Base-by-base conservation (phyloP, 805 yeast genomes). In the Kodamaea restingae region DNA sequence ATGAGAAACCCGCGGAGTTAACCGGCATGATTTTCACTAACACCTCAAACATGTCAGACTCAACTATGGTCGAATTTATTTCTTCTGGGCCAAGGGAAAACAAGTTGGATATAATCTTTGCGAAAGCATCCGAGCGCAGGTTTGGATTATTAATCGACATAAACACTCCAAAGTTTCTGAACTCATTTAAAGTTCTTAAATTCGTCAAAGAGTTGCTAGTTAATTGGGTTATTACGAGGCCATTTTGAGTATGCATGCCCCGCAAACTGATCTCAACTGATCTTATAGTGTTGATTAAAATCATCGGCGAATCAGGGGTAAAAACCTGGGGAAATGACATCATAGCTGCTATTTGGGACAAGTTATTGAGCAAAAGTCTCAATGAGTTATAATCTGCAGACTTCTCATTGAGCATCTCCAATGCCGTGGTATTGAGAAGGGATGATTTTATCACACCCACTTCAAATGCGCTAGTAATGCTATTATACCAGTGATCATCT, bases 241-340 rank as follows among this genome's bases (percentile, higher is more conserved):
- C 71, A 1, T 70, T 70, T 14, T 56, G 49, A 10, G 69, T 57
- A 1, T 63, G 48, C 1, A 60, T 52, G 0, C 86, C 86, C 42
- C 95, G 65, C 21, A 81, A 54, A 0, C 83, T 62, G 9, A 85
- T 76, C 50, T 87, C 96, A 6, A 76, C 58, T 2, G 85, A 75
- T 39, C 78, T 76, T 15, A 84, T 72, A 0, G 85, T 77, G 47
- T 75, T 75, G 1, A 77, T 67, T 11, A 85, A 50, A 3, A 76
- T 46, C 29, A 51, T 51, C 4, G 59, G 51, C 2, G 66, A 56
- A 24, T 69, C 70, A 0, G 65, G 57, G 14, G 60, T 62, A 40
- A 60, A 59, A 2, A 58, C 50, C 18, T 57, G 61, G 1, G 74
- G 73, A 46, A 69, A 69, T 0, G 67, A 58, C 7, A 64, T 46